Conservation (phyloP, 805 yeast species). For the Lipomyces spencermartinsiae region DNA sequence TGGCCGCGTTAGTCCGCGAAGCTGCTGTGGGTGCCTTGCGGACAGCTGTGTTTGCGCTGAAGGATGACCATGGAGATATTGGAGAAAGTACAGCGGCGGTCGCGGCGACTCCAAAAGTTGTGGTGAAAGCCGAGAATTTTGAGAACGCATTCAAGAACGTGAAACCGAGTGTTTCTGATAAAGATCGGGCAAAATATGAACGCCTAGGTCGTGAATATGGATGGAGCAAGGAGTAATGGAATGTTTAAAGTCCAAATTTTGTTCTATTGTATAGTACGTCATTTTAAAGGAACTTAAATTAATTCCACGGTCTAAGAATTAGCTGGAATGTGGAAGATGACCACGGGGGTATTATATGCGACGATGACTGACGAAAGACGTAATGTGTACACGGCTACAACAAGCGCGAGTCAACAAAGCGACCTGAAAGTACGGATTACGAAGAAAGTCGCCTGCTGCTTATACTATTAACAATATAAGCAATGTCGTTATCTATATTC, state of each 20-base stretch:
- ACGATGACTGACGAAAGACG: neutral
- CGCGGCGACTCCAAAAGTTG: conserved; percentile 46
- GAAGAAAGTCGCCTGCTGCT: neutral
- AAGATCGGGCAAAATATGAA: conserved; percentile 39
- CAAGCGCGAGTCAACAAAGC: too few relatives aligned
- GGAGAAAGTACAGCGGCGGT: conserved; percentile 18
- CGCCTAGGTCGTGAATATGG: conserved; percentile 36
- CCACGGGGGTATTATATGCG: too few relatives aligned
- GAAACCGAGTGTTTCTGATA: conserved; percentile 89
- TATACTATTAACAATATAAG: neutral
- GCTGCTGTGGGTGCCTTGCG: conserved; percentile 91
- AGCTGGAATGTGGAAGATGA: neutral
- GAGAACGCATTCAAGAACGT: conserved; percentile 72
- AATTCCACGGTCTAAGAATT: neutral
- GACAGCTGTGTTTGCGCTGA: conserved; percentile 52
- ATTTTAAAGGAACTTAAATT: neutral
- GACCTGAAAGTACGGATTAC: too few relatives aligned
- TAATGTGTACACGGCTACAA: neutral
- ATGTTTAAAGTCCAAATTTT: neutral
- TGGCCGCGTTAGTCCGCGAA: conserved; percentile 88
- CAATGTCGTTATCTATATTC: neutral
- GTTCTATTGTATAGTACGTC: neutral
- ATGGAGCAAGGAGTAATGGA: conserved; percentile 28
- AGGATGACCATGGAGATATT: conserved; percentile 48
- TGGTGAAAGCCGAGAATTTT: conserved; percentile 73